These are phyloP conservation scores for Trichosanthes cucumerina DNA, from an alignment of 306 rosid genomes.

Conservation along the genomic window DNA sequence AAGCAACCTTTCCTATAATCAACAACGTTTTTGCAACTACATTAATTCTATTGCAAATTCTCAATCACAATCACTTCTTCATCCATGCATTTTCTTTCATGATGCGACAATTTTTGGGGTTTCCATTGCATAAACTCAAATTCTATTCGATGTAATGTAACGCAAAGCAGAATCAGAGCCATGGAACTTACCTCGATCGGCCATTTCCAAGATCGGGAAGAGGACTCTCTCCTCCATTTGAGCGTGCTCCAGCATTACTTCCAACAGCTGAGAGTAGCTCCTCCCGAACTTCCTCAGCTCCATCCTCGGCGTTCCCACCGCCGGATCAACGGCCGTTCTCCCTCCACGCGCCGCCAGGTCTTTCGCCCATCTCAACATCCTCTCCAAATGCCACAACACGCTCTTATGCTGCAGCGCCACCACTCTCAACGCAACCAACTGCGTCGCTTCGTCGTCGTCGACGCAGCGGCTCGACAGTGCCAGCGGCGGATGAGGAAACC, in stretches of 20 bases:
- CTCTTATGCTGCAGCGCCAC: slow-evolving; percentile 59
- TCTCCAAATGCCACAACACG: slow-evolving; percentile 58
- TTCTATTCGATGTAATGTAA: neutral
- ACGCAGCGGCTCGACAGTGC: neutral
- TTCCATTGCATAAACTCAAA: neutral
- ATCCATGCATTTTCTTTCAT: neutral
- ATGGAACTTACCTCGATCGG: slow-evolving; percentile 54
- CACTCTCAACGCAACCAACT: slow-evolving; percentile 34
- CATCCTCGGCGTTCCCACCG: slow-evolving; percentile 65
- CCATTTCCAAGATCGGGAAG: slow-evolving; percentile 64
- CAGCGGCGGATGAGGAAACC: slow-evolving; percentile 47
- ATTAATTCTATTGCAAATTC: neutral
- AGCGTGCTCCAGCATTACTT: slow-evolving; percentile 78
- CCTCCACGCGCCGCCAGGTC: slow-evolving; percentile 69
- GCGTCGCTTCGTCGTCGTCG: slow-evolving; percentile 27
- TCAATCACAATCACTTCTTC: neutral
- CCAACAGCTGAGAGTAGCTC: slow-evolving; percentile 71
- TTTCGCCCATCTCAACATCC: slow-evolving; percentile 64
- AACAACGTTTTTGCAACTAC: neutral
- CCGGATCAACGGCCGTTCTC: slow-evolving; percentile 46
- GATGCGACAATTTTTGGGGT: neutral
- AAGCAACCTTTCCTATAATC: neutral
- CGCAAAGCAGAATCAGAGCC: neutral
- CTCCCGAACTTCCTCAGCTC: slow-evolving; percentile 57
- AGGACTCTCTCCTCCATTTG: slow-evolving; percentile 74